phyloP scores from a whole-genome alignment of 371 early-diverging fungal species.

The Choanephora cucurbitarum region DNA sequence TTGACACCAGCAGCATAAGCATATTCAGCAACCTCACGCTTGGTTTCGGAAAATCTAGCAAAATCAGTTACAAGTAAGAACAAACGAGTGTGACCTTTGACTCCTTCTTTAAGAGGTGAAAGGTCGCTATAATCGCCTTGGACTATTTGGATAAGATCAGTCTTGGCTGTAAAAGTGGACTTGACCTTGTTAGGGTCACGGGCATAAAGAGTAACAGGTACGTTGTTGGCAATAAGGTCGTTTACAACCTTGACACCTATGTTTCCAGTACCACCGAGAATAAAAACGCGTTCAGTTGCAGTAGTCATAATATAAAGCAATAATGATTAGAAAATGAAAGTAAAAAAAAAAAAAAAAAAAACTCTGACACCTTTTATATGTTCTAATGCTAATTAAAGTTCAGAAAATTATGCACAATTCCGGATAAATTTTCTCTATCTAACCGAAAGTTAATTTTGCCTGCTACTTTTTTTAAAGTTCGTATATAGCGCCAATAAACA shows the following conservation, averaged over 20 bases:
- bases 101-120: conserved; percentile 18
- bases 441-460: too few species aligned
- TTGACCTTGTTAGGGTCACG: conserved; percentile 26
- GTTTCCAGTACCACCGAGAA: conserved; percentile 41
- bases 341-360: neutral
- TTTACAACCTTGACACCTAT: conserved; percentile 22
- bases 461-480: too few species aligned
- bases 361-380: too few species aligned
- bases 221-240: conserved; percentile 19
- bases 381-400: too few species aligned
- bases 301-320: neutral
- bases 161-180: conserved; percentile 7
- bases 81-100: conserved; percentile 33
- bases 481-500: too few species aligned
- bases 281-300: conserved; percentile 22
- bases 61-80: conserved; percentile 25
- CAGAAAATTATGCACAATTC: too few species aligned
- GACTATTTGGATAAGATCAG: conserved; percentile 10
- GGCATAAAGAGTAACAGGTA: conserved; percentile 23
- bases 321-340: neutral
- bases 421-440: too few species aligned
- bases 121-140: conserved; percentile 36
- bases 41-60: conserved; percentile 5
- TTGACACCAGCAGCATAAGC: conserved; percentile 37
- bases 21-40: conserved; percentile 13